These are phyloP conservation scores for Nemania sp. DNA, from an alignment of 2,329 filamentous ascomycete genomes.

Conservation along the genomic window DNA sequence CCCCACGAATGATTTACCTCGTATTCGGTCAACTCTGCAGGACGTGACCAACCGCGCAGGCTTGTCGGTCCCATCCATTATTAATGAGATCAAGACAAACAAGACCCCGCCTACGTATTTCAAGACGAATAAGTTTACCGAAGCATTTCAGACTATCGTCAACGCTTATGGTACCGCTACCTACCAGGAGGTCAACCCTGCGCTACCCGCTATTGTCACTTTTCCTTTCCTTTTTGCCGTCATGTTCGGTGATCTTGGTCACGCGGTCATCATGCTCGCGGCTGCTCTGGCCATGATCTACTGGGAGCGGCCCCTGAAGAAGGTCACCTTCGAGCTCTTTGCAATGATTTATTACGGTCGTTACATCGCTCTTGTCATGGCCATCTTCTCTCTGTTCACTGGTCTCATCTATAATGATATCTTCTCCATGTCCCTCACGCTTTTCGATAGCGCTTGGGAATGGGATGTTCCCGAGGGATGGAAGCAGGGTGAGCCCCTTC, in stretches of 20 bases:
- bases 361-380: slow-evolving; percentile 99
- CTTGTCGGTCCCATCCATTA: slow-evolving; percentile 95
- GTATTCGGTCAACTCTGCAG: slow-evolving; percentile 91
- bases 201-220: slow-evolving; percentile 91
- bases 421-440: slow-evolving; percentile 89
- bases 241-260: slow-evolving; percentile 99
- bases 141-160: slow-evolving; percentile 98
- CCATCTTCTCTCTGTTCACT: slow-evolving; percentile 94
- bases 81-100: slow-evolving; percentile 96
- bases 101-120: slow-evolving; percentile 97
- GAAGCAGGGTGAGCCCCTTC: slow-evolving; percentile 65
- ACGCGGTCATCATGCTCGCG: slow-evolving; percentile 85
- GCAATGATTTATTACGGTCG: slow-evolving; percentile 99
- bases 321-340: slow-evolving; percentile 90
- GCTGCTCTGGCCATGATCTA: slow-evolving; percentile 93
- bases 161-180: slow-evolving; percentile 98
- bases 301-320: slow-evolving; percentile 91
- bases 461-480: slow-evolving; percentile 72
- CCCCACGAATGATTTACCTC: slow-evolving; percentile 83
- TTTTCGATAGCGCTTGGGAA: slow-evolving; percentile 90
- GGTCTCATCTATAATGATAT: slow-evolving; percentile 97
- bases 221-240: slow-evolving; percentile 99
- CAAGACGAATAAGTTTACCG: slow-evolving; percentile 98
- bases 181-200: slow-evolving; percentile 96
- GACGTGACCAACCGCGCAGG: slow-evolving; percentile 97